Evolutionary conservation across 2,329 filamentous ascomycete genomes (phyloP), one percentile per base, ranked within the genome.

Genomic region (Mycocentrospora acerina): DNA sequence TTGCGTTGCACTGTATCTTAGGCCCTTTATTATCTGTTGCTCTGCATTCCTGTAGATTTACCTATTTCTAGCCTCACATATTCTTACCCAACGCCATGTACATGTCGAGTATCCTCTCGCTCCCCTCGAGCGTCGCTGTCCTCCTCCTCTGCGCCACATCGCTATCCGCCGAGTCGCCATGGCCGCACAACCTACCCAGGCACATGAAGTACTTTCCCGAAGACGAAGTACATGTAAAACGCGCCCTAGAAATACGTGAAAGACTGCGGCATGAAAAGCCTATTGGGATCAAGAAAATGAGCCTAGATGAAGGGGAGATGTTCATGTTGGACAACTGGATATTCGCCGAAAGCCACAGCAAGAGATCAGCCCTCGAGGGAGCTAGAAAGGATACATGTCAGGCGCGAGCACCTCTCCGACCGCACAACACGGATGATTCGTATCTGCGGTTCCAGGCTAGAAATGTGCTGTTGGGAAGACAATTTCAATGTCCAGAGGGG

Each of bases 241-340:
- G 71, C 22, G 64, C 67, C n/a, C 40, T 70, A 10, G 60, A 68
- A 36, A 62, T 68, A 27, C 65, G 64, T 46, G 64, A 69, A 48
- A 64, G 55, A 46, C 57, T 74, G 36, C 62, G 50, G 29, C 44
- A 48, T 52, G 64, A 68, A 57, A 64, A 53, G 27, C 85, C 85
- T 0, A 76, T 79, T 1, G 86, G 80, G 1, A 74, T 90, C 37
- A 80, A 79, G 59, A 90, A 90, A 60, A 87, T 90, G 79, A 75
- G 80, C 31, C 74, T 74, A 4, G 82, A 89, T 58, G 78, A 81
- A 33, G 79, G 79, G 43, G 84, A 88, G 60, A 93, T 88, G 74
- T 84, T 91, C 60, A 80, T 83, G 51, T 71, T 83, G 39, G 77
- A 86, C 29, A 85, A 88, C 62, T 83, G 71, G 74, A 66, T 71